phyloP scores from a whole-genome alignment of 2,329 filamentous ascomycete genomes.

The Sarocladiaceae sp. region DNA sequence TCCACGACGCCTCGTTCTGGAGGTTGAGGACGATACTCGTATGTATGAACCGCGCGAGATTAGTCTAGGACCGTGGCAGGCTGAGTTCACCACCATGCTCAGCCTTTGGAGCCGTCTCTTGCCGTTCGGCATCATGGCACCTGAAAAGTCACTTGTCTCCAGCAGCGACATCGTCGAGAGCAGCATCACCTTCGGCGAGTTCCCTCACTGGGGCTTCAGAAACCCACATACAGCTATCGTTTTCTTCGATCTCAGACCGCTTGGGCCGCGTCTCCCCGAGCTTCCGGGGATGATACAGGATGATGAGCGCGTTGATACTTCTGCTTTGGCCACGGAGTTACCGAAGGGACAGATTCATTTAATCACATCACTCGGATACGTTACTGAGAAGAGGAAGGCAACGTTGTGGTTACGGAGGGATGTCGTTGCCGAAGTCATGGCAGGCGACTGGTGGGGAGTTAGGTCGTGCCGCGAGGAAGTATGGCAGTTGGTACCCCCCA shows the following conservation, averaged over 20 bases:
- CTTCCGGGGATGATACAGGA: neutral
- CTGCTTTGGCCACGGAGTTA: neutral
- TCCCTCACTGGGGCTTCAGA: neutral
- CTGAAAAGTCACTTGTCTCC: neutral
- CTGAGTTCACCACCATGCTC: neutral
- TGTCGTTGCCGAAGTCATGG: neutral
- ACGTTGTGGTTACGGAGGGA: neutral
- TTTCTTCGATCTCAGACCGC: neutral
- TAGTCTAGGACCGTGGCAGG: neutral
- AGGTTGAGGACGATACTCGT: neutral
- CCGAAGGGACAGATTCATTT: neutral
- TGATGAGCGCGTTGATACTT: neutral
- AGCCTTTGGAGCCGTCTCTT: neutral
- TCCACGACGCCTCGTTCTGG: neutral
- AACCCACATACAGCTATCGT: neutral
- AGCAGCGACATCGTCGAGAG: neutral
- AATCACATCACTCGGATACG: neutral
- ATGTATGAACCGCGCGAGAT: neutral
- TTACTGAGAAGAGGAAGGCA: neutral
- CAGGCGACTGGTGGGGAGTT: neutral
- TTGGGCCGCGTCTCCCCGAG: neutral
- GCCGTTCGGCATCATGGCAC: neutral
- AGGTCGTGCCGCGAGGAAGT: neutral
- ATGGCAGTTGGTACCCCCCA: neutral
- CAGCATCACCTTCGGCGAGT: neutral